Conservation (phyloP, 2,329 filamentous ascomycete genomes). For the Kalaharituber pfeilii region DNA sequence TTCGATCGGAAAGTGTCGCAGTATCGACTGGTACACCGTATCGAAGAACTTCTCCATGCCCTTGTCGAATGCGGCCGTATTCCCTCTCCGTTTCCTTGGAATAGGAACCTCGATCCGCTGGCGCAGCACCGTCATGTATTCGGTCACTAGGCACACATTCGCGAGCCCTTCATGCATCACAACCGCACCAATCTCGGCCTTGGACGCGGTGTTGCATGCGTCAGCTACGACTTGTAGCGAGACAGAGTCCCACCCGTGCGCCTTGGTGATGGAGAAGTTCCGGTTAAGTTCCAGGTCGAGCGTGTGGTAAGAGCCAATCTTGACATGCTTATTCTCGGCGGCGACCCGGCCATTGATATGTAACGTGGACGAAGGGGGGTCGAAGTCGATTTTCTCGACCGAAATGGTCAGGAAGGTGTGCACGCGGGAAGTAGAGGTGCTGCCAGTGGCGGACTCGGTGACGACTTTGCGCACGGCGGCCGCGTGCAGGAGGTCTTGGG, state of each 20-base stretch:
- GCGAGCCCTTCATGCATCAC: slow-evolving; percentile 74
- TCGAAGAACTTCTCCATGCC: slow-evolving; percentile 63
- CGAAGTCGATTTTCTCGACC: slow-evolving; percentile 51
- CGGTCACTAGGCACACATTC: slow-evolving; percentile 67
- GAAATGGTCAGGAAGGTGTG: slow-evolving; percentile 47
- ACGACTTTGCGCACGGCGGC: slow-evolving; percentile 49
- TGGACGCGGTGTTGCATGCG: slow-evolving; percentile 58
- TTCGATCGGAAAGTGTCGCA: slow-evolving; percentile 59
- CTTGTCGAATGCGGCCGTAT: slow-evolving; percentile 34
- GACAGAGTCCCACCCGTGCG: slow-evolving; percentile 66
- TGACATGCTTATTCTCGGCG: slow-evolving; percentile 49
- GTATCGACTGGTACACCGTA: slow-evolving; percentile 54
- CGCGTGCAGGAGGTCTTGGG: slow-evolving; percentile 46
- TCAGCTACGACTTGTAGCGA: slow-evolving; percentile 62
- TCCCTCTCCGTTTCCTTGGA: slow-evolving; percentile 48
- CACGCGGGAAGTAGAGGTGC: slow-evolving; percentile 44
- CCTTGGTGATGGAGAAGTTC: slow-evolving; percentile 76
- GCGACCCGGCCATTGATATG: slow-evolving; percentile 50
- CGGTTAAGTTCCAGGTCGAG: slow-evolving; percentile 73
- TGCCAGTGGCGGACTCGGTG: slow-evolving; percentile 42
- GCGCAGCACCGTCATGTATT: slow-evolving; percentile 60
- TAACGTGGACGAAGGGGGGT: slow-evolving; percentile 47
- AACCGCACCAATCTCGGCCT: slow-evolving; percentile 71
- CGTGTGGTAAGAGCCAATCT: slow-evolving; percentile 50
- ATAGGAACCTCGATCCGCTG: slow-evolving; percentile 50